Evolutionary conservation across 2,329 filamentous ascomycete species (phyloP).

Genomic region (Cryphonectria nitschkei): DNA sequence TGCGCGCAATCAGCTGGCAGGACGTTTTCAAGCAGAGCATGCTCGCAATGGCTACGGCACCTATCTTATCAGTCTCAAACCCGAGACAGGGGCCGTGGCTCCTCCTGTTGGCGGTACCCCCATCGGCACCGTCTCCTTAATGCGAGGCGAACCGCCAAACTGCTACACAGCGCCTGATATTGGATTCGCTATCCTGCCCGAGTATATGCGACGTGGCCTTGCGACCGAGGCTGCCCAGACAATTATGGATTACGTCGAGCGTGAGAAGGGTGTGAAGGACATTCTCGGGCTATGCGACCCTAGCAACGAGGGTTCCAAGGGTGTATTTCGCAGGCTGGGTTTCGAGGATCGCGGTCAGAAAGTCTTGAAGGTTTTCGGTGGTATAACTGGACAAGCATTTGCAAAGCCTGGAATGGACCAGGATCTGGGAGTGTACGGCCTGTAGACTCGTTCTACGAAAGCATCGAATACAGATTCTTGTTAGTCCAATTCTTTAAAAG

Average conservation of each 20-base stretch:
- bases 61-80: constrained; percentile 33
- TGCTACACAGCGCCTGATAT: constrained; percentile 29
- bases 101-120: constrained; percentile 20
- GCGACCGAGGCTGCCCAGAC: constrained; percentile 27
- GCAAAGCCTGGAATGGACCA: background rate
- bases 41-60: constrained; percentile 37
- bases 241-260: constrained; percentile 24
- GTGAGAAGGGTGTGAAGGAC: constrained; percentile 17
- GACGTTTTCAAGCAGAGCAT: constrained; percentile 28
- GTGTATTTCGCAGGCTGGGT: constrained; percentile 28
- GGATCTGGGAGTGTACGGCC: background rate
- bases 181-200: constrained; percentile 27
- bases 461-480: background rate
- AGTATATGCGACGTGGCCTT: constrained; percentile 28
- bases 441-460: background rate
- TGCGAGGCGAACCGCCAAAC: constrained; percentile 30
- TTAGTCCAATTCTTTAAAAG: background rate
- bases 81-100: background rate
- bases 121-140: constrained; percentile 35
- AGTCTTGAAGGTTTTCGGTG: constrained; percentile 16
- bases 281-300: constrained; percentile 26
- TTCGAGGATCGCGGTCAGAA: constrained; percentile 26
- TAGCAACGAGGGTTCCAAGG: constrained; percentile 22
- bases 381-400: background rate
- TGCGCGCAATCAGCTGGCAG: constrained; percentile 30